Percentiles rank a stretch among this genome's conserved stretches.
phyloP scores from a whole-genome alignment of 345 rosid genomes.

The Trapa bicornis region DNA sequence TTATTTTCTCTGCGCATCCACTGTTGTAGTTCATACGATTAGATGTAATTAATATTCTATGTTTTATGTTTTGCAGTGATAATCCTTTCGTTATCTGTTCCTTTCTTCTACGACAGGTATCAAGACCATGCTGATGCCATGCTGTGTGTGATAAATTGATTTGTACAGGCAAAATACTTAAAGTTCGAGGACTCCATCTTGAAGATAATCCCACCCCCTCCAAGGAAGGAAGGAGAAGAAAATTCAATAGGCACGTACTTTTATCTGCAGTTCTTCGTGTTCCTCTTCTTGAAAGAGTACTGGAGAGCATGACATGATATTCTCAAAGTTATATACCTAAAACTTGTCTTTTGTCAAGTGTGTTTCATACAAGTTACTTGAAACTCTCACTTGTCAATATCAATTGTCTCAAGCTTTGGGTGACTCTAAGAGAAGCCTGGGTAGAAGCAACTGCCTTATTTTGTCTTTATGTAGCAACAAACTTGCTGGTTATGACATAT shows the following conservation, averaged over 20 bases:
- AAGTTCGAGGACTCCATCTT: slow-evolving; percentile 41
- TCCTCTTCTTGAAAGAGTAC: background rate
- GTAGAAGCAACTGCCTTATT: background rate
- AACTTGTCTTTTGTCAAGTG: no score
- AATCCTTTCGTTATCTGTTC: slow-evolving; percentile 61
- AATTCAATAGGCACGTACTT: slow-evolving; percentile 41
- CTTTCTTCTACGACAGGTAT: slow-evolving; percentile 58
- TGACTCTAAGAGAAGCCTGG: background rate
- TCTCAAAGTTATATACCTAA: background rate
- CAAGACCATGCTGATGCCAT: slow-evolving; percentile 59
- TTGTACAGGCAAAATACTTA: slow-evolving; percentile 40
- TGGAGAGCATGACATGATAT: no score
- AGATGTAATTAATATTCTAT: background rate
- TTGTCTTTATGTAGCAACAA: background rate
- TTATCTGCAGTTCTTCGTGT: background rate
- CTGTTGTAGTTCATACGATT: slow-evolving; percentile 2
- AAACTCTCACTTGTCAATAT: no score
- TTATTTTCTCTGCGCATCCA: background rate
- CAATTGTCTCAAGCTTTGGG: no score
- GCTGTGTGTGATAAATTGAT: slow-evolving; percentile 27
- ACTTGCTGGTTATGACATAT: background rate
- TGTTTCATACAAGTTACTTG: no score
- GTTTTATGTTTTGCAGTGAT: slow-evolving; percentile 29
- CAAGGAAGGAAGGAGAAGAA: slow-evolving; percentile 50
- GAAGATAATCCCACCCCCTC: slow-evolving; percentile 37